Base-by-base conservation (phyloP, 495 filamentous ascomycete genomes). In the Hypomontagnella submonticulosa region DNA sequence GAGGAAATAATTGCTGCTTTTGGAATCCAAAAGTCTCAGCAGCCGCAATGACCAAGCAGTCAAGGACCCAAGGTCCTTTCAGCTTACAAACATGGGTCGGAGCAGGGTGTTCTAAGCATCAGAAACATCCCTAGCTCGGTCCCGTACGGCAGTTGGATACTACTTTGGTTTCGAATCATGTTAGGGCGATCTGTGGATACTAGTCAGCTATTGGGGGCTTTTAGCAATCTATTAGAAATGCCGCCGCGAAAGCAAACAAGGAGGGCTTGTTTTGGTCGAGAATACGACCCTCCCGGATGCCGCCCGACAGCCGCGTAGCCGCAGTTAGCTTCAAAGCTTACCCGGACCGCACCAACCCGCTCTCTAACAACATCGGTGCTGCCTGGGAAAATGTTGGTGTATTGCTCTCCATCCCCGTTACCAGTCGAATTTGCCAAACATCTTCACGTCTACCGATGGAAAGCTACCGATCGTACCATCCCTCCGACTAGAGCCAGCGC, bases 241-340 rank as follows among this genome's bases (percentile, higher is more conserved):
- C 4, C 7, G 16, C 34, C 37, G 27, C 10, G 18, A 53, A 20
- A 10, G 32, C 15, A 16, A 20, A 36, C 15, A 30, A 15, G 16
- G 10, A 0, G 27, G 16, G 15, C 13, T 15, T 52, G 10, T 30
- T 51, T 27, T 42, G 37, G 12, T 42, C 30, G n/a, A 44, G 56
- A 15, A 50, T 41, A 30, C 19, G 49, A 30, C 6, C 6, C 23
- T 12, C 36, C 61, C 62, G 50, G 55, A 59, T 55, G 42, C 53
- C 62, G 47, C 36, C 62, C 64, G 57, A 67, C 42, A 67, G 64
- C 64, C 63, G 63, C 53, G 18, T 23, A 62, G 57, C 57, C 57
- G 57, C 33, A 10, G 34, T 19, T 4, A 36, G 36, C 30, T 34
- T 53, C 48, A 27, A 58, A 13, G 40, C 1, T 41, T 36, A 32